Evolutionary conservation across 73 alveolate genomes (phyloP).

Genomic region (Uronychia binucleata): DNA sequence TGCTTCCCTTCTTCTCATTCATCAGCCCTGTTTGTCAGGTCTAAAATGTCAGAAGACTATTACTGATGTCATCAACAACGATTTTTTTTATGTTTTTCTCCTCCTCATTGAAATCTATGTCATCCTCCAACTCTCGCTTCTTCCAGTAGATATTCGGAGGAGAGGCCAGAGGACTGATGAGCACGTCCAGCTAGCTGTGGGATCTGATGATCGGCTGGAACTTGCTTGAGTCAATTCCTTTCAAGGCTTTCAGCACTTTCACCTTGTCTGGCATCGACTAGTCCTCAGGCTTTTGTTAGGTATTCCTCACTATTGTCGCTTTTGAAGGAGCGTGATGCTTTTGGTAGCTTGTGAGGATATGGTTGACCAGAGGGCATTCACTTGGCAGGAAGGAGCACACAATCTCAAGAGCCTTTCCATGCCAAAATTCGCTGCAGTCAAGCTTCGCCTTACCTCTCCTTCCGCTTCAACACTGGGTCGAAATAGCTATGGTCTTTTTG

Average conservation of each 20-base stretch:
- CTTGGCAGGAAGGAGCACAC: slow-evolving; percentile 58
- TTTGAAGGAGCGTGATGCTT: slow-evolving; percentile 57
- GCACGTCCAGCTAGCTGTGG: slow-evolving; percentile 5
- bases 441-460: too few relatives aligned
- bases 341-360: slow-evolving; percentile 44
- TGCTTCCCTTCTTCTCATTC: background rate
- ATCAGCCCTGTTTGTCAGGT: background rate
- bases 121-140: background rate
- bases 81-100: too few relatives aligned
- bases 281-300: slow-evolving; percentile 39
- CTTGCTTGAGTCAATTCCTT: slow-evolving; percentile 42
- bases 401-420: slow-evolving; percentile 58
- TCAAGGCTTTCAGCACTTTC: slow-evolving; percentile 21
- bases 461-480: slow-evolving; percentile 12
- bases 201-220: slow-evolving; percentile 42
- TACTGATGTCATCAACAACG: background rate
- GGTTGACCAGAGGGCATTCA: slow-evolving; percentile 65
- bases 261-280: slow-evolving; percentile 12
- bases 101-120: background rate
- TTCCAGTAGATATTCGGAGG: background rate
- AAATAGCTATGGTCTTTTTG: slow-evolving; percentile 19
- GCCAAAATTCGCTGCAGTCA: slow-evolving; percentile 65
- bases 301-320: slow-evolving; percentile 15
- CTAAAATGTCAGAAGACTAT: background rate
- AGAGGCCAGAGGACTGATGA: slow-evolving; percentile 18